A percentile compares a stretch with the other conserved stretches of the same genome.
Conservation (phyloP, 345 rosid genomes). For the Carallia pectinifolia region DNA sequence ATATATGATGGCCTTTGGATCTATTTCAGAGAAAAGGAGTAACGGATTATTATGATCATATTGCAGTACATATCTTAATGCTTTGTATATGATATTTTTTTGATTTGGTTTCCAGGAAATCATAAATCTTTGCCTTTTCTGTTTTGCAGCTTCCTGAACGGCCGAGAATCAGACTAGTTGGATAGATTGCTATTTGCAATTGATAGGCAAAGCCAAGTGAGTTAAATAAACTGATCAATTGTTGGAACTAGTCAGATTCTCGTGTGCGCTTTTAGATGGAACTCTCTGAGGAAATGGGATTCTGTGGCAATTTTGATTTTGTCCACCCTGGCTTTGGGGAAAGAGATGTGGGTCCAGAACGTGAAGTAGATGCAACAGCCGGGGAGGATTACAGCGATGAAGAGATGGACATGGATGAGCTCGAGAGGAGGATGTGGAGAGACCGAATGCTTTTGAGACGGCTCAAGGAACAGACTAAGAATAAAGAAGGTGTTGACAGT, state of each 20-base stretch:
- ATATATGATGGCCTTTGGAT: too few species aligned
- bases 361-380: constrained; percentile 39
- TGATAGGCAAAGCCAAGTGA: neutral
- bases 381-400: constrained; percentile 67
- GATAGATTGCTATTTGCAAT: neutral
- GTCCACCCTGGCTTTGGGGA: constrained; percentile 38
- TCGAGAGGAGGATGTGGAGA: constrained; percentile 82
- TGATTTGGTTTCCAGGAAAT: too few species aligned
- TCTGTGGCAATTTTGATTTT: constrained; percentile 52
- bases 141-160: neutral
- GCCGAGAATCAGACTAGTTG: neutral
- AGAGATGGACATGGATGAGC: constrained; percentile 68
- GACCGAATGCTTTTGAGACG: constrained; percentile 59
- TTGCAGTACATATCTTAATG: too few species aligned
- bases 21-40: too few species aligned
- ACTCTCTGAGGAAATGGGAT: constrained; percentile 58
- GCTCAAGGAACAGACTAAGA: constrained; percentile 61
- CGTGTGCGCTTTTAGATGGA: constrained; percentile 25
- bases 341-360: constrained; percentile 36
- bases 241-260: neutral
- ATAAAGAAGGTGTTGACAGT: constrained; percentile 40
- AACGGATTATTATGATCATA: too few species aligned
- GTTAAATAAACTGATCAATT: neutral
- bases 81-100: too few species aligned
- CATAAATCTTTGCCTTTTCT: neutral